phyloP scores from a whole-genome alignment of 768 basidiomycete genomes.

The Termitomyces sp. region DNA sequence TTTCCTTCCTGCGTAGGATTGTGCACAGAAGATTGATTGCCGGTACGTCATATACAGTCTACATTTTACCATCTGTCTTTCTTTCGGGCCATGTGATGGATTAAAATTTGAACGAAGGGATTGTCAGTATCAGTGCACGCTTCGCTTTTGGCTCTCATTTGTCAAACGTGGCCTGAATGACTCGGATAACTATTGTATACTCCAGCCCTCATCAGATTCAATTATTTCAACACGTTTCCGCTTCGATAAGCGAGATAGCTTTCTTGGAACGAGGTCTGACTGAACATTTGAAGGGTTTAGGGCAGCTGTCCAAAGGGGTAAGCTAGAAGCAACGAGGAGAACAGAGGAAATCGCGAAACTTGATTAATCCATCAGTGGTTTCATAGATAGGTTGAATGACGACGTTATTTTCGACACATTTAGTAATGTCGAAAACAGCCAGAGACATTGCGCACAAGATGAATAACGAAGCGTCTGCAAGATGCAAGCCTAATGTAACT shows the following conservation, averaged over 20 bases:
- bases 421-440: neutral
- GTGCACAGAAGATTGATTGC: no score
- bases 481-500: neutral
- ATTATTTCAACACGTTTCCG: neutral
- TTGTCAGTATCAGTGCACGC: no score
- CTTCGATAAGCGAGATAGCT: neutral
- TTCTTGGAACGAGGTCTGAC: neutral
- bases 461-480: neutral
- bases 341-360: neutral
- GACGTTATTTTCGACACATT: neutral
- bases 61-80: no score
- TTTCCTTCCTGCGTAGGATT: no score
- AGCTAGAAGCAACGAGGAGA: neutral
- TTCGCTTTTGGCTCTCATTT: no score
- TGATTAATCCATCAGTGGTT: neutral
- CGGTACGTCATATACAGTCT: no score
- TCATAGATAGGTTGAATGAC: neutral
- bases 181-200: no score
- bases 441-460: neutral
- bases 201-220: no score
- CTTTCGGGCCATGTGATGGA: no score
- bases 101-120: no score
- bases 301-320: neutral
- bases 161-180: no score
- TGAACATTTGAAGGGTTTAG: neutral